Evolutionary conservation across 805 yeast species (phyloP).

Genomic region (Sugiyamaella mastotermitis): DNA sequence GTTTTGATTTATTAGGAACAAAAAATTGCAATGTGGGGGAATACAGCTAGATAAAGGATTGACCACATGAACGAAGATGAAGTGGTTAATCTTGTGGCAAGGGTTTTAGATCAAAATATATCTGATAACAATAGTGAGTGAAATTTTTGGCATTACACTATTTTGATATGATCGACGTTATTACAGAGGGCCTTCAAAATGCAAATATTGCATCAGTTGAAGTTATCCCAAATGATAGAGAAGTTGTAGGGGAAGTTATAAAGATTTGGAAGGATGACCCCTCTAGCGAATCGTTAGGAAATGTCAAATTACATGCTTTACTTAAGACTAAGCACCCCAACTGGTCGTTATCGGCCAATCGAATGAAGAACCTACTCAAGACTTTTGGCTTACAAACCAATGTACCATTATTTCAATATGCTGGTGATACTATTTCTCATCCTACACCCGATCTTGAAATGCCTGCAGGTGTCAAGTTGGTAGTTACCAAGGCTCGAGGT

Average conservation of each 20-base stretch:
- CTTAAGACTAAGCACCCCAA: constrained; percentile 47
- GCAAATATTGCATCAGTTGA: too few relatives aligned
- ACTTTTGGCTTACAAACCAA: constrained; percentile 47
- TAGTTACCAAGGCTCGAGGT: constrained; percentile 49
- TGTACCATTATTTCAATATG: constrained; percentile 43
- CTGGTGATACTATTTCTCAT: constrained; percentile 46
- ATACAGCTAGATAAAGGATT: too few relatives aligned
- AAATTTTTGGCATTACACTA: too few relatives aligned
- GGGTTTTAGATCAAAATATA: too few relatives aligned
- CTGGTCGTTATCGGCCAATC: constrained; percentile 60
- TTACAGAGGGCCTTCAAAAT: too few relatives aligned
- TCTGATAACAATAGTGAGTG: too few relatives aligned
- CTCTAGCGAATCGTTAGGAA: constrained; percentile 50
- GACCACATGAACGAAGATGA: too few relatives aligned
- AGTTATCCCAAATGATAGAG: constrained; percentile 46
- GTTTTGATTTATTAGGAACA: too few relatives aligned
- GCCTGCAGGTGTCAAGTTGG: constrained; percentile 38
- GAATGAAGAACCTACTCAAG: constrained; percentile 49
- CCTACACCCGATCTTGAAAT: constrained; percentile 40
- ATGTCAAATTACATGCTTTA: constrained; percentile 44
- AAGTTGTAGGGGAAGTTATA: constrained; percentile 55
- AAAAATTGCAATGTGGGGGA: too few relatives aligned
- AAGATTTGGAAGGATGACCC: constrained; percentile 65
- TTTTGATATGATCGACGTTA: too few relatives aligned
- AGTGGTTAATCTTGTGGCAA: too few relatives aligned